A percentile compares a stretch with the other conserved stretches of the same genome.
These are phyloP conservation scores for Litchi chinensis DNA, from an alignment of 345 rosid species.

Conservation along the genomic window DNA sequence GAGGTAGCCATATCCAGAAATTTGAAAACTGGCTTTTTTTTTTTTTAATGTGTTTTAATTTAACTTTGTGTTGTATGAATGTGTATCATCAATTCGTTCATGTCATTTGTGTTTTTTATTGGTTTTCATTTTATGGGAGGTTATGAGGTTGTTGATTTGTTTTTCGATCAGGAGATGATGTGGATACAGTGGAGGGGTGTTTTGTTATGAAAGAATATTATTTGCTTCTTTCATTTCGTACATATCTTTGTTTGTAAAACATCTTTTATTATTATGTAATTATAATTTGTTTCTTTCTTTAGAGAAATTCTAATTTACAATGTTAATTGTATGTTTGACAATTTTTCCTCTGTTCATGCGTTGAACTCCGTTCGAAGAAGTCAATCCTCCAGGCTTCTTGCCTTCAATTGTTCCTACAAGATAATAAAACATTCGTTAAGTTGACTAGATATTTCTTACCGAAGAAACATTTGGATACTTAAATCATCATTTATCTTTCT, in stretches of 20 bases:
- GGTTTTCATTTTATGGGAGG: background rate
- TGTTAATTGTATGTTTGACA: too few relatives aligned
- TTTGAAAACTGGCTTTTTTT: background rate
- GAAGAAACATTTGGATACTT: too few relatives aligned
- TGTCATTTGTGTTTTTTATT: background rate
- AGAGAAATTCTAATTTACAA: too few relatives aligned
- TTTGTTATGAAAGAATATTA: background rate
- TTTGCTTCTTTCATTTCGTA: conserved; percentile 13
- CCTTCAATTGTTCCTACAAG: too few relatives aligned
- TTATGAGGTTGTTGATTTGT: background rate
- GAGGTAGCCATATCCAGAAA: background rate
- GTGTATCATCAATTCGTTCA: background rate
- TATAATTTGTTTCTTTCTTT: too few relatives aligned
- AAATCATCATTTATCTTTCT: too few relatives aligned
- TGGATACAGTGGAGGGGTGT: conserved; percentile 5
- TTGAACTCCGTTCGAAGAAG: too few relatives aligned
- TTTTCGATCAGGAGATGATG: background rate
- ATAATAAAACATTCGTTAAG: too few relatives aligned
- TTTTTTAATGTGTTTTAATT: background rate
- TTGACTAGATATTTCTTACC: too few relatives aligned
- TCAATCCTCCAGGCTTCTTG: too few relatives aligned
- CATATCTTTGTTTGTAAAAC: background rate
- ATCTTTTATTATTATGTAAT: background rate
- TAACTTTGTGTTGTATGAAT: too few relatives aligned
- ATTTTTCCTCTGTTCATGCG: too few relatives aligned